Base-by-base conservation (phyloP, 177 flowering plant species). In the Vitis hybrid region DNA sequence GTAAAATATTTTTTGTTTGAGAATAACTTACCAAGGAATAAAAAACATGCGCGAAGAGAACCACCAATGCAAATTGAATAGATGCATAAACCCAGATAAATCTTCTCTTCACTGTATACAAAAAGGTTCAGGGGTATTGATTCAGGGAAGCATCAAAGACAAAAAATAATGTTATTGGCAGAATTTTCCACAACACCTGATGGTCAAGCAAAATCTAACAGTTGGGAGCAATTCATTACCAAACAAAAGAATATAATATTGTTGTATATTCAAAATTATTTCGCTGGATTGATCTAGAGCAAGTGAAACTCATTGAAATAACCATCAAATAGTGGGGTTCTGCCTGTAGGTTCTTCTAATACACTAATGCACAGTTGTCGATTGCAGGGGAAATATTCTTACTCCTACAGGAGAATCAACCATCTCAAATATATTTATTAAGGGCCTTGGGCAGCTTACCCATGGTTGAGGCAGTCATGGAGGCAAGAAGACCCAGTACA, bases 401-500 rank as follows among this genome's bases (percentile, higher is more conserved):
- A 7, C 45, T 39, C 8, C 45, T 39, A 4, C 7, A 39, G 6
- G 45, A 39, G 45, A 39, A 39, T 39, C 51, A 17, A 17, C n/a
- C 51, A 63, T 63, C 51, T 17, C 13, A 39, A 39, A n/a, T 48
- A 49, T 64, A 64, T 4, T 62, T 56, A 8, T 62, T 26, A 21
- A 58, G 32, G 57, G 52, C 49, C 23, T 56, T 23, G 60, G 52
- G 61, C 26, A 56, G 62, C 81, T 13, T 89, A 92, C 98, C 98
- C 93, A 94, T 92, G 73, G 95, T 89, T 72, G 97, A 86, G 39
- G 98, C 72, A 50, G 97, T 88, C 92, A 92, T 85, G 51, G 98
- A 88, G 55, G 97, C 81, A 12, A 92, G 91, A 62, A 94, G 94
- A 75, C 98, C 97, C 52, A 94, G 69, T 8, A 91, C 82, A 77